A percentile compares a stretch with the other conserved stretches of the same genome.
These are phyloP conservation scores for Penicillium sp. DNA, from an alignment of 2,329 filamentous ascomycete genomes.

Conservation along the genomic window DNA sequence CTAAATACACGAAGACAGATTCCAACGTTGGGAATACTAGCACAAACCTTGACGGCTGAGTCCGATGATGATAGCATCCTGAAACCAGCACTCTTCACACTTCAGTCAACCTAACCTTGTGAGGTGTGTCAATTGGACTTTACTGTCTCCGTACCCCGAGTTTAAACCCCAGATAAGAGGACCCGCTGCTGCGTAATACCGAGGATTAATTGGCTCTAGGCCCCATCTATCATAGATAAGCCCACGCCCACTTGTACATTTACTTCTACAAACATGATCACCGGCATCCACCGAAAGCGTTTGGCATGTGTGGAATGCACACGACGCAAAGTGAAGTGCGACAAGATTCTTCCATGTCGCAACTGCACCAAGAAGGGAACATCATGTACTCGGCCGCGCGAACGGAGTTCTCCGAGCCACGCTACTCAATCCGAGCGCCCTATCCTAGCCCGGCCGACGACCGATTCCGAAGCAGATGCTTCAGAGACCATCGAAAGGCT, in stretches of 20 bases:
- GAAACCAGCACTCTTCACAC: too few relatives aligned
- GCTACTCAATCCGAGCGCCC: constrained; percentile 1
- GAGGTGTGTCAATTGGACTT: too few relatives aligned
- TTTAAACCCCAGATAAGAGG: neutral
- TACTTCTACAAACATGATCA: constrained; percentile 3
- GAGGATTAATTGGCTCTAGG: neutral
- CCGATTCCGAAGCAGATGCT: constrained; percentile 8
- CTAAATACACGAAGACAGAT: too few relatives aligned
- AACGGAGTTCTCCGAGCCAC: constrained; percentile 9
- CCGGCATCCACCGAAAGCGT: constrained; percentile 19
- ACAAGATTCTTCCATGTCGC: constrained; percentile 43
- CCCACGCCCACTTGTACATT: too few relatives aligned
- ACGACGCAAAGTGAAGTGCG: constrained; percentile 36
- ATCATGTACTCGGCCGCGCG: constrained; percentile 10
- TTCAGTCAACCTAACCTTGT: too few relatives aligned
- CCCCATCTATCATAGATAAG: neutral
- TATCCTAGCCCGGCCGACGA: neutral
- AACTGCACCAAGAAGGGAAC: constrained; percentile 32
- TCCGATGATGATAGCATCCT: too few relatives aligned
- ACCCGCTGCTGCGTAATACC: neutral
- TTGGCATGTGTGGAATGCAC: constrained; percentile 30
- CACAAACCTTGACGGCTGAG: too few relatives aligned
- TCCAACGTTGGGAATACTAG: too few relatives aligned
- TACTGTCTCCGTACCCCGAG: too few relatives aligned
- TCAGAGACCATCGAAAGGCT: constrained; percentile 22